phyloP scores from a whole-genome alignment of 1,284 basidiomycete species.

The Crocinoboletus sp. region DNA sequence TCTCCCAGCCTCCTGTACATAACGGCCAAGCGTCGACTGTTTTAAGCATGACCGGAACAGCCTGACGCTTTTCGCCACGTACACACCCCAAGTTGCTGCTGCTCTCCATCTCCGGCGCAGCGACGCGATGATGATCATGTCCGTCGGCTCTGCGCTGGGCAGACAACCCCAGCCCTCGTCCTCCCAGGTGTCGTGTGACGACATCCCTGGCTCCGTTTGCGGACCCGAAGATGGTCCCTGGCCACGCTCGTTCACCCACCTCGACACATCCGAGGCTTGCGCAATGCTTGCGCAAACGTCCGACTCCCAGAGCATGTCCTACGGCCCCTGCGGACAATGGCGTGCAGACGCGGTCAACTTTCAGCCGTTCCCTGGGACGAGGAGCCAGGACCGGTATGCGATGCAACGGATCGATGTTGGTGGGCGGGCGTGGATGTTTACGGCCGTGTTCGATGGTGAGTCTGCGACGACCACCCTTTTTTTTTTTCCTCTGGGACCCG shows the following conservation, averaged over 20 bases:
- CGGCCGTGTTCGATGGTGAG: constrained; percentile 66
- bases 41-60: constrained; percentile 21
- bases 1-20: constrained; percentile 14
- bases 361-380: constrained; percentile 49
- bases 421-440: constrained; percentile 56
- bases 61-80: constrained; percentile 7
- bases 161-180: constrained; percentile 31
- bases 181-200: constrained; percentile 41
- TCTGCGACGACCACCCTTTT: constrained; percentile 27
- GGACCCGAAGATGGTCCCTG: constrained; percentile 58
- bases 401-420: constrained; percentile 52
- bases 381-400: constrained; percentile 56
- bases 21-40: constrained; percentile 30
- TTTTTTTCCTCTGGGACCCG: not conserved
- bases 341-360: constrained; percentile 57
- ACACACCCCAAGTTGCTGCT: not conserved
- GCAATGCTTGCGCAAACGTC: constrained; percentile 44
- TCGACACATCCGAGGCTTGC: constrained; percentile 47
- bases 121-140: constrained; percentile 20
- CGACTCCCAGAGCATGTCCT: constrained; percentile 41
- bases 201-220: constrained; percentile 55
- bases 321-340: constrained; percentile 38
- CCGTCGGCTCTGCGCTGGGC: constrained; percentile 16
- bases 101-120: constrained; percentile 1
- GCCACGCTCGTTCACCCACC: constrained; percentile 51